Evolutionary conservation across 2,329 filamentous ascomycete species (phyloP).

Genomic region (Monosporascus sp.): DNA sequence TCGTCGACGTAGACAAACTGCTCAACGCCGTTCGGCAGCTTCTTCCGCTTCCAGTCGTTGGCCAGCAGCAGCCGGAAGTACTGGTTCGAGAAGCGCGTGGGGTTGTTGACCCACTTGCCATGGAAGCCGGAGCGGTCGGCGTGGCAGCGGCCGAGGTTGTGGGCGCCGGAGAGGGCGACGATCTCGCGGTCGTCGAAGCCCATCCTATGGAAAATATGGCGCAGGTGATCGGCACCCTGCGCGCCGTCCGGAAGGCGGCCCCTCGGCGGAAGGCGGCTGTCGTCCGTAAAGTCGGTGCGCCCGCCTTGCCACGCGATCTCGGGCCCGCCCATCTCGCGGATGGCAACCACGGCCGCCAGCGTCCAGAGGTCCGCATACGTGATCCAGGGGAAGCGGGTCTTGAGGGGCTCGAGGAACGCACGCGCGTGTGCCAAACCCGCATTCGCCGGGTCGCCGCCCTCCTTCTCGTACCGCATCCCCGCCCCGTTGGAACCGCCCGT

Average conservation of each 20-base stretch:
- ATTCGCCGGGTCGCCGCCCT: conserved; percentile 61
- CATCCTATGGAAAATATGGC: conserved; percentile 90
- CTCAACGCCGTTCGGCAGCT: conserved; percentile 22
- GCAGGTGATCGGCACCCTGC: conserved; percentile 75
- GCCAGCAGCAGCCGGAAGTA: conserved; percentile 29
- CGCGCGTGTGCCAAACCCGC: conserved; percentile 59
- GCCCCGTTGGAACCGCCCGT: conserved; percentile 62
- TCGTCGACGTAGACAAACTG: conserved; percentile 56
- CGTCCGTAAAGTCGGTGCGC: conserved; percentile 57
- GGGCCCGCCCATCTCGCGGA: conserved; percentile 57
- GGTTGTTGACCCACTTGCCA: conserved; percentile 32
- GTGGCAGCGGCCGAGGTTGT: conserved; percentile 74
- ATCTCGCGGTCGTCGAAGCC: conserved; percentile 95
- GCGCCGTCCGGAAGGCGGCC: conserved; percentile 68
- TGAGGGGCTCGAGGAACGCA: conserved; percentile 59
- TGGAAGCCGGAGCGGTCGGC: conserved; percentile 27
- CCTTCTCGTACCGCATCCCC: conserved; percentile 60
- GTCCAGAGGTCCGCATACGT: conserved; percentile 64
- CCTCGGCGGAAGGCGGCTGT: conserved; percentile 52
- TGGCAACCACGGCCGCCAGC: conserved; percentile 52
- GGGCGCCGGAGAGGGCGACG: conserved; percentile 78
- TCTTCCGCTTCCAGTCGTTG: conserved; percentile 26
- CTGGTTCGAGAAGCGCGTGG: conserved; percentile 33
- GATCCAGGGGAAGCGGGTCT: conserved; percentile 55
- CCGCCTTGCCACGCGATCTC: conserved; percentile 51